Percentiles rank a stretch among this genome's conserved stretches.
Evolutionary conservation across 148 eudicot genomes (phyloP).

Genomic region (Silene latifolia): DNA sequence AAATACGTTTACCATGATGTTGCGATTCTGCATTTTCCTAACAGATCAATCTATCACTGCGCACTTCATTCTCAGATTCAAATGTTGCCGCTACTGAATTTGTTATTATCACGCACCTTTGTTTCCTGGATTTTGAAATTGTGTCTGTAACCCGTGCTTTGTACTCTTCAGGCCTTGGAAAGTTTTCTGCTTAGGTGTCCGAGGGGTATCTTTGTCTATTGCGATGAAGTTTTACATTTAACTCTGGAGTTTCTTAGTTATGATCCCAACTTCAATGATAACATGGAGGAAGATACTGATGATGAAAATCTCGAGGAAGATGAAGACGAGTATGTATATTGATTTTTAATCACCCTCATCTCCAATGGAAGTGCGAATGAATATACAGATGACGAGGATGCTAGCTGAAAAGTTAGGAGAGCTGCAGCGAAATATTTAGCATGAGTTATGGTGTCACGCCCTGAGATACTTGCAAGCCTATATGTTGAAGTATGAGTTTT

Average conservation of each 20-base stretch:
- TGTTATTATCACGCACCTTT: neutral
- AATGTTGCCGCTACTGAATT: neutral
- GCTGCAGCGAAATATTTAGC: too few species aligned
- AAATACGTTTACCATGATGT: too few species aligned
- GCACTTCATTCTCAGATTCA: neutral
- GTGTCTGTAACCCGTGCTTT: slow-evolving; percentile 5
- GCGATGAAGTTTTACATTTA: slow-evolving; percentile 73
- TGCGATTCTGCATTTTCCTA: neutral
- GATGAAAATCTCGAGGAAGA: too few species aligned
- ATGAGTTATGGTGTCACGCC: too few species aligned
- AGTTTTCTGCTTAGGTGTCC: slow-evolving; percentile 94
- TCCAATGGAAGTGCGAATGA: too few species aligned
- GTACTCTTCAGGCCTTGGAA: slow-evolving; percentile 73
- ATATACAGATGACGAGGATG: too few species aligned
- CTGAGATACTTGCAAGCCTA: slow-evolving; percentile 65
- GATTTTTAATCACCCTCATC: too few species aligned
- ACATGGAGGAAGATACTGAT: slow-evolving; percentile 99
- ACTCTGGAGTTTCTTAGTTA: slow-evolving; percentile 85
- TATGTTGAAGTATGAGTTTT: slow-evolving; percentile 62
- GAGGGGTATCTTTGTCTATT: slow-evolving; percentile 72
- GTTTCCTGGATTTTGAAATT: neutral
- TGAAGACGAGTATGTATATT: too few species aligned
- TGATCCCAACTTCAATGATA: slow-evolving; percentile 96
- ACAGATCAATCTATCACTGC: neutral
- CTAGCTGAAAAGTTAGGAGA: too few species aligned